These are phyloP conservation scores for Aspergillus sparsus DNA, from an alignment of 495 filamentous ascomycete species.

Conservation along the genomic window DNA sequence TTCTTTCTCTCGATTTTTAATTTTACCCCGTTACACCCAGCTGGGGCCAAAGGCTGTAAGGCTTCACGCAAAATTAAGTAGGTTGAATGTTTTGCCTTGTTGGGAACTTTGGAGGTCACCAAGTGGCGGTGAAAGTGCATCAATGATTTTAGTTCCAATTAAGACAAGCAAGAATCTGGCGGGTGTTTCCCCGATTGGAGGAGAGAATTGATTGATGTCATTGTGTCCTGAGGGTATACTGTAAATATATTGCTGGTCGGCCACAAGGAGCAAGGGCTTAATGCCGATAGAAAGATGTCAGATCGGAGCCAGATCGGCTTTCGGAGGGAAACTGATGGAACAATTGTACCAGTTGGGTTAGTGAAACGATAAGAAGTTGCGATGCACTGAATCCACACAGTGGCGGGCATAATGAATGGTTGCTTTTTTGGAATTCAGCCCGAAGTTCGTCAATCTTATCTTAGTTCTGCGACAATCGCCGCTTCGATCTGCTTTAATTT, in stretches of 20 bases:
- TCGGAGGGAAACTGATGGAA: not conserved
- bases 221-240: not conserved
- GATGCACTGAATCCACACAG: not conserved
- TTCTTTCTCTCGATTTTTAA: no score
- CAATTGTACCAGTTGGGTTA: not conserved
- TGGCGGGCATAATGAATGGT: slow-evolving; percentile 3
- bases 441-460: slow-evolving; percentile 3
- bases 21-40: no score
- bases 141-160: not conserved
- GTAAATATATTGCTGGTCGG: not conserved
- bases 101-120: not conserved
- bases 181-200: slow-evolving; percentile 6
- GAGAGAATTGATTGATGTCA: not conserved
- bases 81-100: not conserved
- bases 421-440: slow-evolving; percentile 8
- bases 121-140: slow-evolving; percentile 2
- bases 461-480: slow-evolving; percentile 1
- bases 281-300: not conserved
- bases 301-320: slow-evolving; percentile 1
- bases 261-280: not conserved
- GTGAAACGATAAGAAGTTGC: not conserved
- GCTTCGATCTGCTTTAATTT: not conserved
- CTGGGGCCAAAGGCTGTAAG: not conserved
- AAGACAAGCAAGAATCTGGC: not conserved
- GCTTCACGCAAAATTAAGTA: not conserved